These are phyloP conservation scores for Sphagnum tenellum DNA, from an alignment of 225 moss, liverwort and hornwort genomes.

Conservation along the genomic window DNA sequence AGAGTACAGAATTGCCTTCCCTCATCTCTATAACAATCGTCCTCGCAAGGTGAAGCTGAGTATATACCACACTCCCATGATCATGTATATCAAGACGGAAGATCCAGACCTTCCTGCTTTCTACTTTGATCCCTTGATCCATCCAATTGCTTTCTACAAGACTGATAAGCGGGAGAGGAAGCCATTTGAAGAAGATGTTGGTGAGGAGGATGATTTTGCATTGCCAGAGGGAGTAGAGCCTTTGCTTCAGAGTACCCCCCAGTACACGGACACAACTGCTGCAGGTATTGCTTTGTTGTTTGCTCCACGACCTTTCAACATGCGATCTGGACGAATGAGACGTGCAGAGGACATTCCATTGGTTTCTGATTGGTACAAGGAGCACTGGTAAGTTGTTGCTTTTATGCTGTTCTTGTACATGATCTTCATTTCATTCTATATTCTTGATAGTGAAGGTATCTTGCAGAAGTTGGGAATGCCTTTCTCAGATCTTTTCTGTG, in stretches of 20 bases:
- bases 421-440: too few relatives aligned
- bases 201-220: slow-evolving; percentile 69
- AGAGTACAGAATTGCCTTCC: slow-evolving; percentile 97
- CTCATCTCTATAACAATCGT: slow-evolving; percentile 94
- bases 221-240: slow-evolving; percentile 96
- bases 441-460: too few relatives aligned
- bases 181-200: slow-evolving; percentile 75
- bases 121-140: slow-evolving; percentile 98
- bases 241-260: slow-evolving; percentile 62
- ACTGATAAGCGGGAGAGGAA: slow-evolving; percentile 81
- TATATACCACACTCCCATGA: slow-evolving; percentile 96
- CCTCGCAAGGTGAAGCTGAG: slow-evolving; percentile 95
- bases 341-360: slow-evolving; percentile 97
- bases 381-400: slow-evolving; percentile 55
- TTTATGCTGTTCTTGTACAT: too few relatives aligned
- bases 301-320: slow-evolving; percentile 96
- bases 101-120: slow-evolving; percentile 98
- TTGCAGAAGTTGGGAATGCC: too few relatives aligned
- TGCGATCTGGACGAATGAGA: slow-evolving; percentile 96
- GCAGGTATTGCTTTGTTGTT: slow-evolving; percentile 93
- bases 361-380: slow-evolving; percentile 99
- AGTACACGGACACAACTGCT: slow-evolving; percentile 96
- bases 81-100: slow-evolving; percentile 98
- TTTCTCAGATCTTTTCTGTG: too few relatives aligned
- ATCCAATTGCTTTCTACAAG: slow-evolving; percentile 97